Conservation (phyloP, 1,284 basidiomycete genomes). For the Psilocybe mexicana region DNA sequence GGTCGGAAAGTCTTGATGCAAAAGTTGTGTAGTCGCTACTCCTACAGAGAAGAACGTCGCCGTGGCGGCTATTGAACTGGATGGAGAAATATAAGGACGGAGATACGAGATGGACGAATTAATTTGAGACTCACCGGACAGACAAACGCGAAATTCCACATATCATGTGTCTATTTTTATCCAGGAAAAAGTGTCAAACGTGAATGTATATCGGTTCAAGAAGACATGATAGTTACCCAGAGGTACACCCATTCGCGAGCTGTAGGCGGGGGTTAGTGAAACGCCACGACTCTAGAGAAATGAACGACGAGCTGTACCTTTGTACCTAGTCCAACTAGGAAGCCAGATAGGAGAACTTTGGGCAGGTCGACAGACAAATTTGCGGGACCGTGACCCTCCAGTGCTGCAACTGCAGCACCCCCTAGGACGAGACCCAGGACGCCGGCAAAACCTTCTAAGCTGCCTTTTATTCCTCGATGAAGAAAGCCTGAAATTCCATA, state of each 20-base stretch:
- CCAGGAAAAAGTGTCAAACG: conserved; percentile 2
- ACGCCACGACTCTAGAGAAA: neutral
- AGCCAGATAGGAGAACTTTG: conserved; percentile 49
- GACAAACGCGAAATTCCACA: conserved; percentile 66
- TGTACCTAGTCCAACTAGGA: conserved; percentile 63
- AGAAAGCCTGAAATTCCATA: conserved; percentile 69
- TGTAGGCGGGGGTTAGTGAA: conserved; percentile 22
- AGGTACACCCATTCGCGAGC: conserved; percentile 62
- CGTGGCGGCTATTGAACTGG: conserved; percentile 42
- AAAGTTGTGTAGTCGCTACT: conserved; percentile 43
- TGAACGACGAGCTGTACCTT: conserved; percentile 41
- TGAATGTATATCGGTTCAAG: neutral
- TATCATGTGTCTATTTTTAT: conserved; percentile 60
- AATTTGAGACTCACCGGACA: conserved; percentile 39
- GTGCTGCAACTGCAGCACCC: conserved; percentile 41
- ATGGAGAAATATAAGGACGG: conserved; percentile 5
- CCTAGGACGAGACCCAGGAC: conserved; percentile 46
- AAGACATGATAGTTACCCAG: conserved; percentile 42
- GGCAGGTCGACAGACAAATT: conserved; percentile 28
- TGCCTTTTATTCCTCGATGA: conserved; percentile 53
- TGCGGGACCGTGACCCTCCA: conserved; percentile 34
- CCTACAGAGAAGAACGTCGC: conserved; percentile 56
- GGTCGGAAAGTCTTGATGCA: conserved; percentile 35
- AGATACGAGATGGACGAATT: conserved; percentile 1
- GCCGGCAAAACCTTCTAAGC: conserved; percentile 38